Evolutionary conservation across 805 yeast species (phyloP).

Genomic region (Scheffersomyces ergatensis): DNA sequence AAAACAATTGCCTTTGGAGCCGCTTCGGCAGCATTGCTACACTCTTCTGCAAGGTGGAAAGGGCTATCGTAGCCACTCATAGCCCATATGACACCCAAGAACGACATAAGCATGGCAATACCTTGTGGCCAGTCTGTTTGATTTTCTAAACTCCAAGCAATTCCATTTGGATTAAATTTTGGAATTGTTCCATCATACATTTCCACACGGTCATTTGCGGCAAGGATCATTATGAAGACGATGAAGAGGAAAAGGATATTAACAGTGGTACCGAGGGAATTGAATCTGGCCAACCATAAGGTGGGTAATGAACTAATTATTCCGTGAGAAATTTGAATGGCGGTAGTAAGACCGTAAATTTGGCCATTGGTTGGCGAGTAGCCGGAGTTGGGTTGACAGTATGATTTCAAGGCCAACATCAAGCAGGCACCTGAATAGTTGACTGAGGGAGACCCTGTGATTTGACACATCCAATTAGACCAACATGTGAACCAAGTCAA

Average conservation of each 20-base stretch:
- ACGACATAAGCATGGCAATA: slow-evolving; percentile 53
- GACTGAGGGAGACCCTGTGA: slow-evolving; percentile 62
- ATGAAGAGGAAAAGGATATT: slow-evolving; percentile 50
- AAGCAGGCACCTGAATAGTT: slow-evolving; percentile 55
- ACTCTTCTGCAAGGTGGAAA: slow-evolving; percentile 73
- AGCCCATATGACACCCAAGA: slow-evolving; percentile 65
- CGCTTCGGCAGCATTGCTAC: slow-evolving; percentile 59
- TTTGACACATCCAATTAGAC: slow-evolving; percentile 63
- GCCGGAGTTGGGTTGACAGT: slow-evolving; percentile 33
- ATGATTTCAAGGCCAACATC: slow-evolving; percentile 50
- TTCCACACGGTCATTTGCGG: slow-evolving; percentile 44
- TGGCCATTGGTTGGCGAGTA: slow-evolving; percentile 49
- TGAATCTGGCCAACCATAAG: slow-evolving; percentile 50
- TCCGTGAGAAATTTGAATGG: slow-evolving; percentile 48
- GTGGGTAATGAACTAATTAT: slow-evolving; percentile 54
- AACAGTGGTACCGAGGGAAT: slow-evolving; percentile 46
- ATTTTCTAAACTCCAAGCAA: slow-evolving; percentile 56
- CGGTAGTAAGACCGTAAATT: slow-evolving; percentile 49
- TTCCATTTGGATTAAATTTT: slow-evolving; percentile 47
- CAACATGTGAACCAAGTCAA: slow-evolving; percentile 64
- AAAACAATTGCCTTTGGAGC: slow-evolving; percentile 67
- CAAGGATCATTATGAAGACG: slow-evolving; percentile 53
- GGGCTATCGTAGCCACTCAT: slow-evolving; percentile 78
- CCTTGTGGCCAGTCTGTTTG: slow-evolving; percentile 66
- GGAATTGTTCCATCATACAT: slow-evolving; percentile 20